phyloP scores from a whole-genome alignment of 83 land plant genomes.

The Diphasiastrum complanatum region DNA sequence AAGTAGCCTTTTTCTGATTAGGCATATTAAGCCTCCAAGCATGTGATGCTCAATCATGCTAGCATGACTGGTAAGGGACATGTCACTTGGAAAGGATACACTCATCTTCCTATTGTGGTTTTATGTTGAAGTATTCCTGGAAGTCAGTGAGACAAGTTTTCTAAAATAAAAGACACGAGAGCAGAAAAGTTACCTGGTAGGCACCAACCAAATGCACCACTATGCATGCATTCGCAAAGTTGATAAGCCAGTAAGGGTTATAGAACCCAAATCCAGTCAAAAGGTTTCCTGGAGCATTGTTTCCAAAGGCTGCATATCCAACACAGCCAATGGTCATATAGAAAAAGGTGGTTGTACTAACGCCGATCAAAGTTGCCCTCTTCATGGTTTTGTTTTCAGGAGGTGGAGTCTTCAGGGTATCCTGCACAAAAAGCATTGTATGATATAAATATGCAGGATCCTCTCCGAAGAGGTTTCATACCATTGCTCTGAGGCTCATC shows the following conservation, averaged over 20 bases:
- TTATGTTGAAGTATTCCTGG: background rate
- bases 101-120: no score
- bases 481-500: background rate
- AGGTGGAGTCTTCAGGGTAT: conserved; percentile 29
- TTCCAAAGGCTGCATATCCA: conserved; percentile 34
- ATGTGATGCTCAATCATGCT: conserved; percentile 29
- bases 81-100: background rate
- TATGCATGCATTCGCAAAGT: conserved; percentile 32
- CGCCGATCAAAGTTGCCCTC: conserved; percentile 15
- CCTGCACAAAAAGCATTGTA: conserved; percentile 14
- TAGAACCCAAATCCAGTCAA: conserved; percentile 32
- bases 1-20: no score
- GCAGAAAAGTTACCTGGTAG: conserved; percentile 23
- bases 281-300: conserved; percentile 31
- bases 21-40: conserved; percentile 40
- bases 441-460: background rate
- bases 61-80: conserved; percentile 24
- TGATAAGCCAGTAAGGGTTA: conserved; percentile 33
- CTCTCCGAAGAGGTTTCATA: background rate
- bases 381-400: conserved; percentile 28
- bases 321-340: conserved; percentile 27
- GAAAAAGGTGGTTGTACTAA: conserved; percentile 20
- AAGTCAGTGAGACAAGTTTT: background rate
- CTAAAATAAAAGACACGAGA: background rate
- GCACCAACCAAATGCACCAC: conserved; percentile 32